Base-by-base conservation (phyloP, 306 rosid species). In the Acacia acuminata region DNA sequence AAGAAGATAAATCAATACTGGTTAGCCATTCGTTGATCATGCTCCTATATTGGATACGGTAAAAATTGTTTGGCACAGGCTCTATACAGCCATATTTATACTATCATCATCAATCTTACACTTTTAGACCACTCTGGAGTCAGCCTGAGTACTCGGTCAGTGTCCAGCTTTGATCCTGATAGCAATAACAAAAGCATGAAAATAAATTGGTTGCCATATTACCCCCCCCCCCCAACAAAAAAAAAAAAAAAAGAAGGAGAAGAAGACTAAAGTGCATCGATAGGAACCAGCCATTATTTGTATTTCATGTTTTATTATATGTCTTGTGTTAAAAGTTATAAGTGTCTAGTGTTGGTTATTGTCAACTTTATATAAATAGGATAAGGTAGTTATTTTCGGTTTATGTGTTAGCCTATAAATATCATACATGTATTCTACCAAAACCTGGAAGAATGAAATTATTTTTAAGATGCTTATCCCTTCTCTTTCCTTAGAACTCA, bases 121-220 rank as follows among this genome's bases (percentile, higher is more conserved):
- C 91, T 93, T 84, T 86, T 89, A 80, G 99, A 88, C 99, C 99
- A 96, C 81, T 90, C 88, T 44, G 94, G 93, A 68, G 89, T 93
- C 85, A 96, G 86, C 82, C 82, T 86, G 79, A 93, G 93, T 72
- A 95, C 93, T 80, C 51, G 93, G 69, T 94, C 98, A 48, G 85
- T 36, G 74, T 89, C 95, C 86, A 91, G 81, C 81, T 86, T 90
- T 72, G 96, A 85, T 77, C 90, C 99, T 95, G 90, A 42, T 42
- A 87, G 14, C 79, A 84, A 79, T 65, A 63, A 82, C 45, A 25
- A 82, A 73, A 64, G 44, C 60, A 79, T 58, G 80, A 50, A 73
- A 76, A 71, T 66, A 51, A 63, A 81, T 44, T 27, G 36, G 55
- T 60, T 84, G 74, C 82, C 32, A 45, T 27, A 16, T 0, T 16